Evolutionary conservation across 345 rosid genomes (phyloP).

Genomic region (Aquilaria yunnanensis): DNA sequence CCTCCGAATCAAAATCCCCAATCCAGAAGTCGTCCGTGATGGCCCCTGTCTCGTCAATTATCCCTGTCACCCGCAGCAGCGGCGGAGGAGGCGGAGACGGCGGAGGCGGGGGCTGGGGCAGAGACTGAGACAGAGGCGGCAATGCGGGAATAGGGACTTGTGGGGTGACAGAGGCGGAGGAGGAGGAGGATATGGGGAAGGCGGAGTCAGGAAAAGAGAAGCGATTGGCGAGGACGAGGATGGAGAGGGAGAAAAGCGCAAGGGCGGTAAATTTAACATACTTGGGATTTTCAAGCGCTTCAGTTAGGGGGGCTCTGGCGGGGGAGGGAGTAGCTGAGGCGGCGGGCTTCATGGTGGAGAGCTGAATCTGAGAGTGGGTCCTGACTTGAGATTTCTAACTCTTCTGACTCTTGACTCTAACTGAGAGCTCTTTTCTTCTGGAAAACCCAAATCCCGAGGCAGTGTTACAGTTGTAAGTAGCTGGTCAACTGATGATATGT

Average conservation of each 20-base stretch:
- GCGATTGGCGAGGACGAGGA: constrained; percentile 20
- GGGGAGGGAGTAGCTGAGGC: constrained; percentile 4
- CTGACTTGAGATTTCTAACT: too few species aligned
- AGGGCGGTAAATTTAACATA: constrained; percentile 32
- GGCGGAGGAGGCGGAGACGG: constrained; percentile 35
- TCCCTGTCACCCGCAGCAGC: constrained; percentile 36
- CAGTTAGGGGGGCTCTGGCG: constrained; percentile 11
- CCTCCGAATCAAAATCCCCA: constrained; percentile 33
- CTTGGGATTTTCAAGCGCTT: constrained; percentile 31
- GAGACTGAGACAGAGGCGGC: constrained; percentile 1
- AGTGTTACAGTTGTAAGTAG: too few species aligned
- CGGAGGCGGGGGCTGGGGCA: constrained; percentile 12
- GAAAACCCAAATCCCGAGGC: too few species aligned
- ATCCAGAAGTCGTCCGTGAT: constrained; percentile 43
- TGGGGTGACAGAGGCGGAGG: constrained; percentile 16
- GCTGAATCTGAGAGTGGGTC: too few species aligned
- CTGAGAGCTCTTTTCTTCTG: too few species aligned
- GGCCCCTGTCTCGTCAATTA: constrained; percentile 52
- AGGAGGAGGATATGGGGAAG: constrained; percentile 3
- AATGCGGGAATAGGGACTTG: constrained; percentile 9
- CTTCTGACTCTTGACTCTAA: too few species aligned
- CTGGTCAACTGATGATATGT: too few species aligned
- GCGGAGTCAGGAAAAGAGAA: constrained; percentile 17
- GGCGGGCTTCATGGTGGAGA: background rate
- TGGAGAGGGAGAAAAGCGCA: constrained; percentile 23